Evolutionary conservation across 75 land plant genomes (phyloP).

Genomic region (Pinus tabuliformis): DNA sequence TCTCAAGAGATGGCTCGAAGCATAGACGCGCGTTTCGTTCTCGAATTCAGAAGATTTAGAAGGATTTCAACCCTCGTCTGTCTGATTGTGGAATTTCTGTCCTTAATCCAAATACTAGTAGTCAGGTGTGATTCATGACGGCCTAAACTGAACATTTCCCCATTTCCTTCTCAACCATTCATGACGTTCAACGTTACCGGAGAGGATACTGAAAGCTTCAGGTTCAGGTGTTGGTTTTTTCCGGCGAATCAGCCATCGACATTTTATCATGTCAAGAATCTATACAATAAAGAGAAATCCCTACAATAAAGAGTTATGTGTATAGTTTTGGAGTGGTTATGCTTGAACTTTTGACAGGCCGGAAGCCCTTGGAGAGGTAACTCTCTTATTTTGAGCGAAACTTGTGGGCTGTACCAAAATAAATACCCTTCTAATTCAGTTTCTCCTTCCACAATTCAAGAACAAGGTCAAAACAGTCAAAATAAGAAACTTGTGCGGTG

Average conservation of each 20-base stretch:
- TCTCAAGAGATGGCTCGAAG: too few species aligned
- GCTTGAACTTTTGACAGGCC: too few species aligned
- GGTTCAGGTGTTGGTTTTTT: conserved; percentile 53
- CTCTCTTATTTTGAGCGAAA: too few species aligned
- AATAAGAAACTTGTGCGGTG: too few species aligned
- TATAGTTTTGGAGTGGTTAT: too few species aligned
- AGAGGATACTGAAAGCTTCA: conserved; percentile 10
- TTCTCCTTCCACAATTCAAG: conserved; percentile 45
- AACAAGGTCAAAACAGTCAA: conserved; percentile 80
- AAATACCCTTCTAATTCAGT: background rate
- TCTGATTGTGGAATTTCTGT: conserved; percentile 81
- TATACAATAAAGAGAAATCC: conserved; percentile 93
- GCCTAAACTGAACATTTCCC: background rate
- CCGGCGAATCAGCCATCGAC: conserved; percentile 81
- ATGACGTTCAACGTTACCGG: background rate
- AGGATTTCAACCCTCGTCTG: too few species aligned
- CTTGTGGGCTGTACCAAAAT: too few species aligned
- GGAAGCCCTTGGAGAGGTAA: too few species aligned
- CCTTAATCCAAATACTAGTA: conserved; percentile 62
- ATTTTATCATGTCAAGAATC: conserved; percentile 81
- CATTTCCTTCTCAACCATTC: background rate
- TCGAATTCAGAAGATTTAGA: too few species aligned
- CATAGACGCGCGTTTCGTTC: too few species aligned
- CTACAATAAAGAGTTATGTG: conserved; percentile 23
- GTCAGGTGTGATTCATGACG: conserved; percentile 50